Conservation (phyloP, 257 asterid genomes). For the Jacaranda mimosifolia region DNA sequence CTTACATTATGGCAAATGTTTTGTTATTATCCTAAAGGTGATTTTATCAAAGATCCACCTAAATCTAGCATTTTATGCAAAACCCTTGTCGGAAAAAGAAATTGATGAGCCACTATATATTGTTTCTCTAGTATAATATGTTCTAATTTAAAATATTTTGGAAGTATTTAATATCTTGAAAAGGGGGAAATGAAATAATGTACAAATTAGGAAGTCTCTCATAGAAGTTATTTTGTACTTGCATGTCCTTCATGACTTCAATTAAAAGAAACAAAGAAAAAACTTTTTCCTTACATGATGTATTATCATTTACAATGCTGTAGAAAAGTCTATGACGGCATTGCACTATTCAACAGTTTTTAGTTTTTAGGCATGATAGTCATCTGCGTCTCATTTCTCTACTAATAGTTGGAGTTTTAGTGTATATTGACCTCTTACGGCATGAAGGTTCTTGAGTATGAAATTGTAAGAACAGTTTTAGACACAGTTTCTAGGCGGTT, state of each 20-base stretch:
- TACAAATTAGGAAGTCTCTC: slow-evolving; percentile 1
- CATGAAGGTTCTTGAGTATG: not conserved
- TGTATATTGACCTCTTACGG: slow-evolving; percentile 9
- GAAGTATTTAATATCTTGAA: not conserved
- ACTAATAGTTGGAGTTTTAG: not conserved
- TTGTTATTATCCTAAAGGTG: not conserved
- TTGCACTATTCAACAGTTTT: not conserved
- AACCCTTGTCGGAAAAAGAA: not conserved
- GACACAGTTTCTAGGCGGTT: not conserved
- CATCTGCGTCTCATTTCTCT: not conserved
- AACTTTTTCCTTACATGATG: not conserved
- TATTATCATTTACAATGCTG: slow-evolving; percentile 12
- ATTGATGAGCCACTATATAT: not conserved
- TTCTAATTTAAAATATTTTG: not conserved
- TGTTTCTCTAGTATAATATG: not conserved
- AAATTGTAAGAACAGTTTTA: not conserved
- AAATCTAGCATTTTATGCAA: not conserved
- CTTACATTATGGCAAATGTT: not conserved
- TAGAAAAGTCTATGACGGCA: not conserved
- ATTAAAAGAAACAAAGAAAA: not conserved
- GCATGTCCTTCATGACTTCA: slow-evolving; percentile 9
- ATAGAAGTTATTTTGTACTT: not conserved
- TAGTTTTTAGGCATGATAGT: not conserved
- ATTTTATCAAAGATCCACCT: not conserved
- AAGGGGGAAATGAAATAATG: not conserved